Base-by-base conservation (phyloP, 352 stramenopile genomes). In the Pythium myriotylum region DNA sequence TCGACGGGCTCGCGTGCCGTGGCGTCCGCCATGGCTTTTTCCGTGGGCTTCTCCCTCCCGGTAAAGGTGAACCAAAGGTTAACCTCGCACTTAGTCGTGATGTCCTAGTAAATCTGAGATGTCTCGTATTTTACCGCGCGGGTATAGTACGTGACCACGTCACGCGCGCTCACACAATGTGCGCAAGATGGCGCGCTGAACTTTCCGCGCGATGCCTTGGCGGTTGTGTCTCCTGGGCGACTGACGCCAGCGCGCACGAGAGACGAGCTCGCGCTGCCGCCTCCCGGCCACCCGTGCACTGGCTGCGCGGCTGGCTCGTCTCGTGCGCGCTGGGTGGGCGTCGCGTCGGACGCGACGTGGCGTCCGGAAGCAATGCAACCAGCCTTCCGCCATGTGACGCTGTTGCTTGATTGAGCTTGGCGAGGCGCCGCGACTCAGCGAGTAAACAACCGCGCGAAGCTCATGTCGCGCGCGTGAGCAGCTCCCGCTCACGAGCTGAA, bases 1-100 rank as follows among this genome's bases (percentile, higher is more conserved):
- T 87, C 73, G 48, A 93, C 82, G 1, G 43, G 29, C 37, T 67
- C 57, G 27, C 7, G 17, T 53, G 4, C 64, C 16, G 51, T 74
- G 58, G 49, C 75, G 14, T 43, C 47, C 13, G 50, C n/a, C 43
- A 50, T 52, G 24, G 46, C 52, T 20, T 42, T 54, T 24, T 26
- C 39, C 37, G 39, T 47, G 22, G 37, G 27, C 20, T 50, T 50
- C 2, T 26, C n/a, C n/a, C n/a, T n/a, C n/a, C n/a, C n/a, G n/a
- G n/a, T n/a, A n/a, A n/a, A n/a, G n/a, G n/a, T n/a, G n/a, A n/a
- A n/a, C n/a, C n/a, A n/a, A 19, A 22, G 16, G 46, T 54, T 39
- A 54, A 54, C 47, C 35, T 54, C 4, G 4, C 24, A 41, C 24
- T 52, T 10, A 10, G 29, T n/a, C n/a, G n/a, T n/a, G n/a, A n/a